Evolutionary conservation across 2,329 filamentous ascomycete genomes (phyloP), one percentile per base, ranked within the genome.

Genomic region (Aureobasidium leucospermi): DNA sequence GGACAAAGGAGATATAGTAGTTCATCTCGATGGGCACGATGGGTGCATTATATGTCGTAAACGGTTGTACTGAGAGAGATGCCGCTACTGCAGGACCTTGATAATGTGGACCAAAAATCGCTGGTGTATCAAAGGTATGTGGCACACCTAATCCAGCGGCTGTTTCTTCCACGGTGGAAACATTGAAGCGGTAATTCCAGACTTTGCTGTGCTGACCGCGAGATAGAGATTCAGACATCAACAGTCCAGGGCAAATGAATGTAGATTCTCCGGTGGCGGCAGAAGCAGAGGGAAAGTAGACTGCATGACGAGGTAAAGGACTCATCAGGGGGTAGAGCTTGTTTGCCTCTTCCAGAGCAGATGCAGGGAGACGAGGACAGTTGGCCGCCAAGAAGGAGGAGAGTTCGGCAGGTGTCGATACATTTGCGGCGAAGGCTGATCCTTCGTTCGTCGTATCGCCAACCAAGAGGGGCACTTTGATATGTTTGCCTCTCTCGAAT

Each of bases 131-230:
- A 49, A 64, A 70, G 1, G 70, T 68, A 62, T 76, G 74, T 1
- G 71, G 70, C 2, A 75, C 73, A 1, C 74, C 74, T 29, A 72
- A 60, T 0, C 71, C 73, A 0, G 58, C 52, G 1, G 69, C 70
- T 1, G 76, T 68, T 46, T 75, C 70, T 2, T 68, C 65, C 1
- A 72, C 69, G 11, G 72, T 67, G 11, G 70, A 73, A 1, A 80
- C 75, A 46, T 80, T 77, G 71, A 75, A 80, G 0, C 76, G 71
- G 62, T 81, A 81, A 46, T 76, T 75, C 75, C 77, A 81, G 6
- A 73, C 71, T 3, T 67, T 66, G 19, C 67, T 67, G 1, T 46
- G 55, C 7, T 43, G 23, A 11, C 38, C 36, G 53, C 16, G 13
- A 1, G 72, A 68, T 52, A 68, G 64, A 1, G 67, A 65, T 6